Conservation (phyloP, 2,329 filamentous ascomycete genomes). For the Blumeria hordei region DNA sequence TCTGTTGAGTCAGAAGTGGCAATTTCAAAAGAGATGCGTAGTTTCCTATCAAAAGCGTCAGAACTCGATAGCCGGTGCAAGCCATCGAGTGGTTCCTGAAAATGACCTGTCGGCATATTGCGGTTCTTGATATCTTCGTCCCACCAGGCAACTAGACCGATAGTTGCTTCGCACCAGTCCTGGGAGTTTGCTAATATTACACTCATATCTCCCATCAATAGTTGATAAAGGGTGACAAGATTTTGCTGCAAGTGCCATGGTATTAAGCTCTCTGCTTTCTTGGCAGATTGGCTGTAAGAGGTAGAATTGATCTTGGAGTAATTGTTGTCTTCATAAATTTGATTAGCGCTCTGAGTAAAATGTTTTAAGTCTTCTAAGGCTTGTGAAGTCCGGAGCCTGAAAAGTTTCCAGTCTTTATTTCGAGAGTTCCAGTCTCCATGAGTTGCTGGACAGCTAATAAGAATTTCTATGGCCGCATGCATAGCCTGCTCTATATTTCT, state of each 20-base stretch:
- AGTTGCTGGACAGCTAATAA: conserved; percentile 49
- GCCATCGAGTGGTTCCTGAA: conserved; percentile 9
- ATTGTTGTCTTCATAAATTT: conserved; percentile 17
- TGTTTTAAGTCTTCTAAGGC: conserved; percentile 46
- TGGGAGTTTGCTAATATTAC: conserved; percentile 56
- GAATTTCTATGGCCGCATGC: conserved; percentile 39
- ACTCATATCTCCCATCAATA: conserved; percentile 50
- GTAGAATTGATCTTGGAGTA: conserved; percentile 22
- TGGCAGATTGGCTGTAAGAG: conserved; percentile 40
- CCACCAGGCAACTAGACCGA: conserved; percentile 80
- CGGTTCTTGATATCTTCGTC: conserved; percentile 44
- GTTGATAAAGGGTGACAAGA: conserved; percentile 54
- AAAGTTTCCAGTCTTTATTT: conserved; percentile 61
- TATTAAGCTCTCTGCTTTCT: conserved; percentile 61
- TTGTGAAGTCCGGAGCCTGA: conserved; percentile 48
- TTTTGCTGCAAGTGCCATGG: conserved; percentile 82
- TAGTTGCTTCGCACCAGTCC: conserved; percentile 77
- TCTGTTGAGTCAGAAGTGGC: conserved; percentile 41
- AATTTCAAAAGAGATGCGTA: conserved; percentile 43
- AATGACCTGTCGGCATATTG: conserved; percentile 10
- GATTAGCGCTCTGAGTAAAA: conserved; percentile 52
- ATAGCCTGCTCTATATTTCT: conserved; percentile 53
- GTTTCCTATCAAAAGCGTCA: conserved; percentile 47
- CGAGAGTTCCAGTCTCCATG: conserved; percentile 60
- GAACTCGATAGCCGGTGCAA: conserved; percentile 21